Percentiles rank a stretch among this genome's conserved stretches.
phyloP scores from a whole-genome alignment of 495 filamentous ascomycete species.

The Tirmania nivea region DNA sequence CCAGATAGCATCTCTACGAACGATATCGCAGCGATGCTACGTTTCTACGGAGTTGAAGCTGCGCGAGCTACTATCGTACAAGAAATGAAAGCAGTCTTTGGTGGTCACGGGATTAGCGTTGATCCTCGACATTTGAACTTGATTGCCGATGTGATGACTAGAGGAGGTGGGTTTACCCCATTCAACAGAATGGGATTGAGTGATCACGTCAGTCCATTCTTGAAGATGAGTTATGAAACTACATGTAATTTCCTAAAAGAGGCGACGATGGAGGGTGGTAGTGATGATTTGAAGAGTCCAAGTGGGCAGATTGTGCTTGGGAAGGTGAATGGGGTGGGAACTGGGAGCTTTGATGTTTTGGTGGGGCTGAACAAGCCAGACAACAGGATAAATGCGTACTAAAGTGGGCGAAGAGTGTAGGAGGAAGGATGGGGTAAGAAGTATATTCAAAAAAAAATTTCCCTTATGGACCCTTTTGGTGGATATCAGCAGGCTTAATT shows the following conservation, averaged over 20 bases:
- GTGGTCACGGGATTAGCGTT: slow-evolving; percentile 77
- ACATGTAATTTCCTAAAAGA: slow-evolving; percentile 83
- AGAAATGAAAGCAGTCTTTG: slow-evolving; percentile 75
- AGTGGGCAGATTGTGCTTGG: slow-evolving; percentile 78
- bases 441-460: no score
- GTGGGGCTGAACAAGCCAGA: slow-evolving; percentile 24
- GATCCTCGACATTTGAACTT: slow-evolving; percentile 84
- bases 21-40: slow-evolving; percentile 65
- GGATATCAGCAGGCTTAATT: no score
- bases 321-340: slow-evolving; percentile 58
- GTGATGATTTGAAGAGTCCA: slow-evolving; percentile 68
- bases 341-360: slow-evolving; percentile 78
- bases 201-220: slow-evolving; percentile 64
- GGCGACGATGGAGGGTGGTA: slow-evolving; percentile 70
- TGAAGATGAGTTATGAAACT: slow-evolving; percentile 98
- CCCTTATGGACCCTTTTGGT: no score
- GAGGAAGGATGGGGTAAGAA: no score
- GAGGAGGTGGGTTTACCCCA: slow-evolving; percentile 61
- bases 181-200: slow-evolving; percentile 81
- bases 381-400: background rate
- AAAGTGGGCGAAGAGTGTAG: background rate
- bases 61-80: slow-evolving; percentile 63
- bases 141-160: slow-evolving; percentile 92
- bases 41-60: slow-evolving; percentile 82
- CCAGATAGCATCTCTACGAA: slow-evolving; percentile 77